These are phyloP conservation scores for Elsinoe fawcettii DNA, from an alignment of 2,329 filamentous ascomycete genomes.

Conservation along the genomic window DNA sequence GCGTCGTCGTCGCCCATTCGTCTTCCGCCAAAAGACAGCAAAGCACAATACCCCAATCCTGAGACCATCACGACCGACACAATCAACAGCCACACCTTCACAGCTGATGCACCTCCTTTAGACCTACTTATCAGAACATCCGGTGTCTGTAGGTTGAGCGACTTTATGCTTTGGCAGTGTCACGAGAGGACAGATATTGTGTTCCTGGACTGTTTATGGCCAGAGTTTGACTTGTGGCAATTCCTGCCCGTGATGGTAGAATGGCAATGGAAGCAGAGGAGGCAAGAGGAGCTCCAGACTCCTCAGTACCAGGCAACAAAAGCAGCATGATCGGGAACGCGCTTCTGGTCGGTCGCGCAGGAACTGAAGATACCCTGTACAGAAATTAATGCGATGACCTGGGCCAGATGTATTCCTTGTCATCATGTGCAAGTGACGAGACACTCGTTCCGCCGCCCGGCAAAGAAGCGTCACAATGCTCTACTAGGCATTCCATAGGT, in stretches of 20 bases:
- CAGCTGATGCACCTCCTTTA: slow-evolving; percentile 72
- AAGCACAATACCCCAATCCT: slow-evolving; percentile 56
- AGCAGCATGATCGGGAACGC: background rate
- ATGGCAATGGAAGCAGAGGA: slow-evolving; percentile 62
- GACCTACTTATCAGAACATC: slow-evolving; percentile 90
- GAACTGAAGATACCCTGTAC: background rate
- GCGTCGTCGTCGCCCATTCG: slow-evolving; percentile 34
- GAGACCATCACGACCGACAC: slow-evolving; percentile 81
- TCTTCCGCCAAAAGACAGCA: slow-evolving; percentile 28
- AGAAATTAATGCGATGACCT: background rate
- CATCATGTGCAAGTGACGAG: too few species aligned
- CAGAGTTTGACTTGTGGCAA: slow-evolving; percentile 88
- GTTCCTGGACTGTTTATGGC: slow-evolving; percentile 89
- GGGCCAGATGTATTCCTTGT: too few species aligned
- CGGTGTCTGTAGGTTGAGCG: slow-evolving; percentile 83
- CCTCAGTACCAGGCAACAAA: background rate
- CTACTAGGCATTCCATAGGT: too few species aligned
- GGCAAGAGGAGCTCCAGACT: slow-evolving; percentile 29
- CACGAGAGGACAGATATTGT: slow-evolving; percentile 88
- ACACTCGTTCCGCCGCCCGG: too few species aligned
- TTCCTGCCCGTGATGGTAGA: slow-evolving; percentile 88
- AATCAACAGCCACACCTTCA: slow-evolving; percentile 80
- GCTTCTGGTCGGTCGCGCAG: background rate
- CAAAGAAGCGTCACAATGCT: too few species aligned
- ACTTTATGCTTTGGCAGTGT: slow-evolving; percentile 99